Conservation (phyloP, 495 filamentous ascomycete species). For the Aspergillus olivimuriae region DNA sequence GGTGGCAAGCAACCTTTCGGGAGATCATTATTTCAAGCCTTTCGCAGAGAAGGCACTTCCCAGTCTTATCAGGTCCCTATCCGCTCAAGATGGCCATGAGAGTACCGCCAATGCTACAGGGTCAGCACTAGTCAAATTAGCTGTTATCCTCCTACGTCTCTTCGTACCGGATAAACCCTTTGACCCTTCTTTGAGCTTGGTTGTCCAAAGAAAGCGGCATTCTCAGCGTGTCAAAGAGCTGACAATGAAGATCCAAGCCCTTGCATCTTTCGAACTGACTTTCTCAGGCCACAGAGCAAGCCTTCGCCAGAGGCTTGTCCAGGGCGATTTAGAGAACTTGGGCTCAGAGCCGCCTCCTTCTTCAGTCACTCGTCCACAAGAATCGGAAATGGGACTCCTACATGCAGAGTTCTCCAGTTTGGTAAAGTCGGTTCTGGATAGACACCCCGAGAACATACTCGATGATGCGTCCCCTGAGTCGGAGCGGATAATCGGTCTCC, state of each 20-base stretch:
- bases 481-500: slow-evolving; percentile 39
- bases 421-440: slow-evolving; percentile 55
- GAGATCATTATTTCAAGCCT: slow-evolving; percentile 29
- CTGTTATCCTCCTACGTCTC: slow-evolving; percentile 52
- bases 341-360: slow-evolving; percentile 55
- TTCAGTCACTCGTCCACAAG: slow-evolving; percentile 65
- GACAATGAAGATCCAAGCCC: slow-evolving; percentile 47
- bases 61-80: slow-evolving; percentile 24
- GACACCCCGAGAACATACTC: slow-evolving; percentile 42
- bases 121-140: slow-evolving; percentile 31
- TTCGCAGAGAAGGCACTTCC: slow-evolving; percentile 29
- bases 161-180: slow-evolving; percentile 82
- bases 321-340: slow-evolving; percentile 51
- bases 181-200: slow-evolving; percentile 76
- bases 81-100: slow-evolving; percentile 6
- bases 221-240: slow-evolving; percentile 48
- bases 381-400: slow-evolving; percentile 60
- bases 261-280: slow-evolving; percentile 56
- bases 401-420: slow-evolving; percentile 79
- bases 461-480: slow-evolving; percentile 15
- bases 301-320: slow-evolving; percentile 52
- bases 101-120: slow-evolving; percentile 20
- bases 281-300: slow-evolving; percentile 64
- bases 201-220: slow-evolving; percentile 64
- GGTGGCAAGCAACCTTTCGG: slow-evolving; percentile 19